Base-by-base conservation (phyloP, 345 rosid genomes). In the Barbarea vulgaris region DNA sequence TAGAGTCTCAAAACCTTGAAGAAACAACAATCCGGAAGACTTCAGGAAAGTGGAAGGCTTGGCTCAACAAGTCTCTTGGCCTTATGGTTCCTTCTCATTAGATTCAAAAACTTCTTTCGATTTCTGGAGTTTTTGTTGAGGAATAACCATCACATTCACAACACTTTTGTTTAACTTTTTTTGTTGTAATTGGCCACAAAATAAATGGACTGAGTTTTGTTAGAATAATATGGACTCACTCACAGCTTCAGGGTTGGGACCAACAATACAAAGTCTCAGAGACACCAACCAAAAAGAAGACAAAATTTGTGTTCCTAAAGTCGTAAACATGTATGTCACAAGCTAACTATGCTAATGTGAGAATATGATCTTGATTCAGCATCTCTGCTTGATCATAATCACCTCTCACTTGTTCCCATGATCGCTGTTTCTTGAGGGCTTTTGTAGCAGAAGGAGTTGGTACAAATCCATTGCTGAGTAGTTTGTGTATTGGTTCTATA, bases 61-160 rank as follows among this genome's bases (percentile, higher is more conserved):
- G 94, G 94, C 81, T 93, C 39, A 88, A 89, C 70, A 93, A 86
- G 82, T 88, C 97, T 37, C 86, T 87, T 64, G 88, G 75, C 53
- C 87, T 86, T 48, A 86, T 85, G 82, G 64, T 93, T 55, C 83
- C 89, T 48, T 85, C 96, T 44, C 97, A 88, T 52, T 88, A 69
- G 77, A 18, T 65, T 46, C 72, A 71, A 15, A 17, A 12, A 25
- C 18, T 21, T n/a, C 11, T 42, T 13, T 8, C 14, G n/a, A 28
- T 46, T 57, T 56, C 18, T 52, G 1, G 9, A 24, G 57, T 10
- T 11, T 11, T 52, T 3, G 11, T 53, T 56, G 17, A 28, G 18
- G 65, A 42, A 69, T 55, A 69, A 55, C 19, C 62, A 52, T n/a
- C n/a, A n/a, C n/a, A n/a, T n/a, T n/a, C n/a, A n/a, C n/a, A 53